A percentile compares a stretch with the other conserved stretches of the same genome.
Evolutionary conservation across 2,329 filamentous ascomycete genomes (phyloP).

Genomic region (Epichloe elymi): DNA sequence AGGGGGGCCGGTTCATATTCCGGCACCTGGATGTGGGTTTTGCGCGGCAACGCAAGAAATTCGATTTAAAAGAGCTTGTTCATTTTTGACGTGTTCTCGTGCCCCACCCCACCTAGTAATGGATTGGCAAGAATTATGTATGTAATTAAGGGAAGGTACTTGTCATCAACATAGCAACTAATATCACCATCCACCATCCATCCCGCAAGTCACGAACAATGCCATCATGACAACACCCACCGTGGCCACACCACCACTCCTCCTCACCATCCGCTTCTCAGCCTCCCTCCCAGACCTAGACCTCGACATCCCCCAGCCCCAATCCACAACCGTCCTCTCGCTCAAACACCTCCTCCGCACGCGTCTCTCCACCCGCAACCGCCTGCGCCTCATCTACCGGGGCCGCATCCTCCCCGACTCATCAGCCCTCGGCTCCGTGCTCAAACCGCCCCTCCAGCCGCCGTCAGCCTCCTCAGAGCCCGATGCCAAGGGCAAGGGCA

Average conservation of each 20-base stretch:
- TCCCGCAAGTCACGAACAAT: not conserved
- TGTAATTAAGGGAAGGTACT: too few species aligned
- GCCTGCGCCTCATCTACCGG: constrained; percentile 79
- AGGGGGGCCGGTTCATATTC: too few species aligned
- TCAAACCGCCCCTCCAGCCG: constrained; percentile 50
- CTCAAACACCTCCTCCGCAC: constrained; percentile 73
- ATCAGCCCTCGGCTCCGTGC: constrained; percentile 51
- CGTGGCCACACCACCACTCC: constrained; percentile 32
- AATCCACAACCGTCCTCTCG: constrained; percentile 57
- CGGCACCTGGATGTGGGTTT: too few species aligned
- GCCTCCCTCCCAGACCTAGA: constrained; percentile 71
- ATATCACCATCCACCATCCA: not conserved
- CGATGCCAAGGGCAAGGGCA: constrained; percentile 37
- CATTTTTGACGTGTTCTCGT: too few species aligned
- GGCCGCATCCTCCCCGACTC: constrained; percentile 74
- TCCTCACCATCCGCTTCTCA: constrained; percentile 83
- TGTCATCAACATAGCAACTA: too few species aligned
- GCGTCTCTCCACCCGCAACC: constrained; percentile 53
- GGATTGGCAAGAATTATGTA: too few species aligned
- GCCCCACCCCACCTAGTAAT: too few species aligned
- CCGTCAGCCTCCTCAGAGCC: constrained; percentile 27
- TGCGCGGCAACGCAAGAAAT: too few species aligned
- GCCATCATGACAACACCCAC: constrained; percentile 12
- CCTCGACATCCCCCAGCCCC: constrained; percentile 56
- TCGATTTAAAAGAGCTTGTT: too few species aligned